phyloP scores from a whole-genome alignment of 164 flowering plant genomes.

The Saururus chinensis region DNA sequence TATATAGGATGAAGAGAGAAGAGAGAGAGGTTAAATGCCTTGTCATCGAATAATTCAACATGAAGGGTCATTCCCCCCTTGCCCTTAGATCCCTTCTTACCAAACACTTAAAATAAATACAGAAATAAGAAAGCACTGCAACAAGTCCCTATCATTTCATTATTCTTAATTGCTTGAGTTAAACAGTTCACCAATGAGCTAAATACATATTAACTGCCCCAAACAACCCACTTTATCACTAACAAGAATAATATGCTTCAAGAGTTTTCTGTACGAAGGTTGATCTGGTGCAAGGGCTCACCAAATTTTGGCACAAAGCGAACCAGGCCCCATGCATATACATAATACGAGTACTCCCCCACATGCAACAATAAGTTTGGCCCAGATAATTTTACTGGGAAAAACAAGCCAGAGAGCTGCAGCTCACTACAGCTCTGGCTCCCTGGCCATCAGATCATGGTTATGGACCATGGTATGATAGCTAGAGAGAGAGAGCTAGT shows the following conservation, averaged over 20 bases:
- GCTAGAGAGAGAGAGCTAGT: too few species aligned
- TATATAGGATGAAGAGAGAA: slow-evolving; percentile 1
- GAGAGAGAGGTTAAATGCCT: not conserved
- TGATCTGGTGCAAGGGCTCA: not conserved
- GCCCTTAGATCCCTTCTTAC: not conserved
- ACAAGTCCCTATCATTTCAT: not conserved
- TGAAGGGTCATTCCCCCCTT: slow-evolving; percentile 2
- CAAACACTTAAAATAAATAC: slow-evolving; percentile 3
- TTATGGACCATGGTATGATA: too few species aligned
- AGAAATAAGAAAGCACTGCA: not conserved
- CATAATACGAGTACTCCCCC: not conserved
- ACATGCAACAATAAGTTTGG: not conserved
- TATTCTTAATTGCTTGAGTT: slow-evolving; percentile 4
- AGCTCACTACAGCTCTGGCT: too few species aligned
- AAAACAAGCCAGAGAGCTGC: too few species aligned
- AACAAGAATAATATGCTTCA: not conserved
- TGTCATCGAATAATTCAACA: slow-evolving; percentile 3
- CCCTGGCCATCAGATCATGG: too few species aligned
- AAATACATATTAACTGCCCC: not conserved
- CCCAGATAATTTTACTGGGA: too few species aligned
- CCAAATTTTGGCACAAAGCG: too few species aligned
- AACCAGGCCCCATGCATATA: too few species aligned
- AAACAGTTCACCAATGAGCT: slow-evolving; percentile 4
- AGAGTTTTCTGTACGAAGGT: not conserved
- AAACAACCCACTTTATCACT: slow-evolving; percentile 1